Percentiles rank a stretch among this genome's conserved stretches.
Conservation (phyloP, 1,284 basidiomycete genomes). For the Heterobasidion parviporum region DNA sequence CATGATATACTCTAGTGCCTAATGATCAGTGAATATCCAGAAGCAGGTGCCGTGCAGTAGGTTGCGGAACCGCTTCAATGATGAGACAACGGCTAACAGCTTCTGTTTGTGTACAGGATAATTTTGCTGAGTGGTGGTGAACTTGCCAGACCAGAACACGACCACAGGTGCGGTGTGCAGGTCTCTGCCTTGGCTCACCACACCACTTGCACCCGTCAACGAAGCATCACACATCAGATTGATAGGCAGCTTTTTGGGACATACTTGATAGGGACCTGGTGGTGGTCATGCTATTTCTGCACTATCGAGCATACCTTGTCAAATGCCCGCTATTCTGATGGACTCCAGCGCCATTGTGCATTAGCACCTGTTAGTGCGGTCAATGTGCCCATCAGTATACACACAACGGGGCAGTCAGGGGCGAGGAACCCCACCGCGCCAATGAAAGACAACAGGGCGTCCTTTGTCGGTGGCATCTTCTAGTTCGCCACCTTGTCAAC, state of each 20-base stretch:
- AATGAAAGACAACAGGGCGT: slow-evolving; percentile 16
- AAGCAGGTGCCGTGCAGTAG: slow-evolving; percentile 21
- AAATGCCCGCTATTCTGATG: slow-evolving; percentile 20
- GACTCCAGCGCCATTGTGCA: slow-evolving; percentile 14
- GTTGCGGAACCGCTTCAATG: slow-evolving; percentile 18
- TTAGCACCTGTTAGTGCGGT: slow-evolving; percentile 8
- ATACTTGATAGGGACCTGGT: slow-evolving; percentile 16
- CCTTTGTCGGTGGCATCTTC: slow-evolving; percentile 16
- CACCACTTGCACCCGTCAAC: slow-evolving; percentile 13
- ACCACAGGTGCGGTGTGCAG: slow-evolving; percentile 10
- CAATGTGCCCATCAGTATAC: slow-evolving; percentile 16
- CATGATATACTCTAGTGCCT: slow-evolving; percentile 21
- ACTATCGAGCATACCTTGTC: slow-evolving; percentile 18
- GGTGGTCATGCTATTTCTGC: slow-evolving; percentile 11
- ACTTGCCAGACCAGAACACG: slow-evolving; percentile 21
- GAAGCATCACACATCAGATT: slow-evolving; percentile 14
- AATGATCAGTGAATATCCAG: slow-evolving; percentile 25
- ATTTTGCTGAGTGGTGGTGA: slow-evolving; percentile 22
- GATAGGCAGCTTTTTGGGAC: slow-evolving; percentile 8
- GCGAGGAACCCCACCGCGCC: slow-evolving; percentile 19
- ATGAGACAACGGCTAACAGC: slow-evolving; percentile 22
- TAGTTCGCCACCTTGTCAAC: slow-evolving; percentile 22
- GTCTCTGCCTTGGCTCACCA: slow-evolving; percentile 15
- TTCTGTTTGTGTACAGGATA: slow-evolving; percentile 23
- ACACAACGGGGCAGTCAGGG: slow-evolving; percentile 10